phyloP scores from a whole-genome alignment of 1,139 yeast species.

The Saccharomyces hybrid region DNA sequence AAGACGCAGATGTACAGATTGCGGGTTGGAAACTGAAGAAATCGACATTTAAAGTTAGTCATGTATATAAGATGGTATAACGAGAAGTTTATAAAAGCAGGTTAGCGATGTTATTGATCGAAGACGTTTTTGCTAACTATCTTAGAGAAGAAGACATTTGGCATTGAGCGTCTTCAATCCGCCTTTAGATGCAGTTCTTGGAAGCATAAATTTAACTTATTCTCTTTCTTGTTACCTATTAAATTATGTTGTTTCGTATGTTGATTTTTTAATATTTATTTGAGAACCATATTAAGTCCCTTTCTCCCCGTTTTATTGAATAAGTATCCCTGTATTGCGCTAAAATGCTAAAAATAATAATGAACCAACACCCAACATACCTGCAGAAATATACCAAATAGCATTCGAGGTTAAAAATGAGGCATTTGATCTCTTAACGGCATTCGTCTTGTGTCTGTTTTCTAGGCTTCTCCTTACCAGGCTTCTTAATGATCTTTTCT shows the following conservation, averaged over 20 bases:
- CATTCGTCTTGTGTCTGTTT: conserved; percentile 73
- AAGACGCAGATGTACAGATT: conserved; percentile 61
- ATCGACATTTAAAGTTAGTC: conserved; percentile 32
- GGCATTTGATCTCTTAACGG: conserved; percentile 30
- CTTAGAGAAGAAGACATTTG: not conserved
- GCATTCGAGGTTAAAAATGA: conserved; percentile 14
- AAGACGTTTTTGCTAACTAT: not conserved
- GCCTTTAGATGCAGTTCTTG: not conserved
- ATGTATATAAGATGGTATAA: not conserved
- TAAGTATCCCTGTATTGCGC: not conserved
- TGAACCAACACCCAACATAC: conserved; percentile 28
- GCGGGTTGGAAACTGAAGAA: conserved; percentile 86
- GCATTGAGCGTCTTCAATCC: not conserved
- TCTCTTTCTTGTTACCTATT: not conserved
- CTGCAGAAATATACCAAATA: conserved; percentile 26
- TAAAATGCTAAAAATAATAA: conserved; percentile 19
- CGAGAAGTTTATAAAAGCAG: not conserved
- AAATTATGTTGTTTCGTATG: not conserved
- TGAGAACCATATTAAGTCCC: conserved; percentile 5
- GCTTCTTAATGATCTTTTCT: conserved; percentile 36
- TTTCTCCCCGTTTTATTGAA: conserved; percentile 2
- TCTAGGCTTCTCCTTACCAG: conserved; percentile 66
- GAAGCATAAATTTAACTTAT: not conserved
- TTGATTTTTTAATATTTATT: not conserved
- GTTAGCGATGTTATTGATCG: not conserved